These are phyloP conservation scores for Fusarium sarcochroum DNA, from an alignment of 2,329 filamentous ascomycete genomes.

Conservation along the genomic window DNA sequence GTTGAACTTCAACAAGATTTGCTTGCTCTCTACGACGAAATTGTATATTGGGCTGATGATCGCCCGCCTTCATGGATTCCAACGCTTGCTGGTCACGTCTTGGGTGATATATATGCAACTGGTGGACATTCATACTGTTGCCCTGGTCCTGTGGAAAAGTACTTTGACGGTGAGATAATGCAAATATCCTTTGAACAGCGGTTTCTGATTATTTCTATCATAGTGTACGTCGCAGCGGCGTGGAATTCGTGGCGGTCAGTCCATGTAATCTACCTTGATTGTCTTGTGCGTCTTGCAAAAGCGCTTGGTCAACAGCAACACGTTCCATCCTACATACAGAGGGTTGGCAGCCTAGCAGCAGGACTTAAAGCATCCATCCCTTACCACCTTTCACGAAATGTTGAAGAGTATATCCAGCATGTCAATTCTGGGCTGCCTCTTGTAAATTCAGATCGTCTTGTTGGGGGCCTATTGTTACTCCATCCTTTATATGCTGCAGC, in stretches of 20 bases:
- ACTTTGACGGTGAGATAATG: slow-evolving; percentile 6
- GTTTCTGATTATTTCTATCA: not conserved
- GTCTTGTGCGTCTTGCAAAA: slow-evolving; percentile 10
- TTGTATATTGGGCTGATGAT: slow-evolving; percentile 10
- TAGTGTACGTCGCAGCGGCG: slow-evolving; percentile 16
- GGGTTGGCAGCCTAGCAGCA: not conserved
- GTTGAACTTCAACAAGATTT: not conserved
- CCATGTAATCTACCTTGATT: slow-evolving; percentile 16
- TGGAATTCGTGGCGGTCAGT: slow-evolving; percentile 27
- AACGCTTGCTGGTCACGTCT: slow-evolving; percentile 9
- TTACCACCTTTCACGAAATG: slow-evolving; percentile 5
- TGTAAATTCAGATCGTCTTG: not conserved
- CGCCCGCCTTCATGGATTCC: slow-evolving; percentile 4
- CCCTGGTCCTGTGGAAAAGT: slow-evolving; percentile 9
- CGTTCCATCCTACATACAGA: not conserved
- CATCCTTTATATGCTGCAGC: slow-evolving; percentile 17
- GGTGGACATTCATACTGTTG: not conserved
- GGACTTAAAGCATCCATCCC: slow-evolving; percentile 14
- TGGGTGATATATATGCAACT: not conserved
- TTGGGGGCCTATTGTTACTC: not conserved
- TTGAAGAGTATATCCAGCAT: not conserved
- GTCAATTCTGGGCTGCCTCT: not conserved
- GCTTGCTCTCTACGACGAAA: not conserved
- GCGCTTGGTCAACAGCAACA: not conserved
- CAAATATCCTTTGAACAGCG: accelerated